A percentile compares a stretch with the other conserved stretches of the same genome.
Conservation (phyloP, 179 eudicot species). For the Gypsophila paniculata region DNA sequence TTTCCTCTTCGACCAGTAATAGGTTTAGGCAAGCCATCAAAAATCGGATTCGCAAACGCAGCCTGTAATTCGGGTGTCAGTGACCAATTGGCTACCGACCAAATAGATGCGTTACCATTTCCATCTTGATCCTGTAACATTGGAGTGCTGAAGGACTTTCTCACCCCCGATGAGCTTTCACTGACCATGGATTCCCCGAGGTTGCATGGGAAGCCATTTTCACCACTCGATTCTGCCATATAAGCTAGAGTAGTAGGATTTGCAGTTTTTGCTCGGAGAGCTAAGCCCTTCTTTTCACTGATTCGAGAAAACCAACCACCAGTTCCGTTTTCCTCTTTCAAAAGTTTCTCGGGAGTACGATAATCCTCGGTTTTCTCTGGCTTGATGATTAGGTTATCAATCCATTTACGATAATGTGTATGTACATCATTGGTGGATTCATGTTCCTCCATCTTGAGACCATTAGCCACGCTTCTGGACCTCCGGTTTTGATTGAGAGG, state of each 20-base stretch:
- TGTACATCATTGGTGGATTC: conserved; percentile 31
- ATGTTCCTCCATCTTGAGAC: conserved; percentile 46
- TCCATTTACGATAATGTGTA: conserved; percentile 42
- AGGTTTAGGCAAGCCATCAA: conserved; percentile 84
- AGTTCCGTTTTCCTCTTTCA: conserved; percentile 62
- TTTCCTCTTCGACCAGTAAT: conserved; percentile 60
- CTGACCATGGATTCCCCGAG: conserved; percentile 42
- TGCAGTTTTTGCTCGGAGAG: conserved; percentile 68
- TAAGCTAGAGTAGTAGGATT: conserved; percentile 50
- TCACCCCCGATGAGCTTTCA: conserved; percentile 48
- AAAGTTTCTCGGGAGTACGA: conserved; percentile 58
- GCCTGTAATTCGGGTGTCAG: conserved; percentile 77
- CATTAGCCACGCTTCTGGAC: conserved; percentile 64
- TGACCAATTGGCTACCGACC: conserved; percentile 69
- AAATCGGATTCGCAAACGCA: conserved; percentile 66
- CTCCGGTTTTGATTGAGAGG: conserved; percentile 67
- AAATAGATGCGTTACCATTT: conserved; percentile 42
- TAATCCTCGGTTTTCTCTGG: conserved; percentile 58
- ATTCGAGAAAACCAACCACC: conserved; percentile 63
- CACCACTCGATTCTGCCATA: conserved; percentile 41
- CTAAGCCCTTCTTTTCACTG: conserved; percentile 75
- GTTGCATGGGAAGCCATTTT: conserved; percentile 34
- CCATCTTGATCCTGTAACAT: conserved; percentile 66
- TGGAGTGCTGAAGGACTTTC: conserved; percentile 79
- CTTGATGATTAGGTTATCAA: conserved; percentile 45